Base-by-base conservation (phyloP, 2,329 filamentous ascomycete genomes). In the Fusarium newnesense region DNA sequence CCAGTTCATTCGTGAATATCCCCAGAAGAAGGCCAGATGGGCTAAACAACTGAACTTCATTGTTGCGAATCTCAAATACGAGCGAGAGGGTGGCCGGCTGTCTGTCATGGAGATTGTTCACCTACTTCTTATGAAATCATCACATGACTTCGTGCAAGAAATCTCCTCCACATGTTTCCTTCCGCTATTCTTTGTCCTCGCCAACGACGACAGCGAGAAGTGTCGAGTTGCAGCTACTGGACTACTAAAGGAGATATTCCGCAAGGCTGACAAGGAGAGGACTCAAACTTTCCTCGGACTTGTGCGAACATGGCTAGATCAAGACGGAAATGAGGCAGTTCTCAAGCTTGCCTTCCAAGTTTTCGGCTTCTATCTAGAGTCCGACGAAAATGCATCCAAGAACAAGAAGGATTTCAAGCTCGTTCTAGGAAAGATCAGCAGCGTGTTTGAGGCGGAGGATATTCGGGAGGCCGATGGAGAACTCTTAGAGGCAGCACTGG, bases 81-180 rank as follows among this genome's bases (percentile, higher is more conserved):
- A 96, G 47, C 91, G 97, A 77, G 91, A 95, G 75, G 93, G 96
- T 68, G 96, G 96, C 34, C 90, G 97, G 42, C 87, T 97, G 69
- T 98, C 95, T 2, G 94, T 98, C 34, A 94, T 99, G 90, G 96
- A 99, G 82, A 91, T 96, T 7, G 87, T 98, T 50, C 92, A 97
- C 79, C 87, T 95, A 47, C 86, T 99, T n/a, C 86, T 98, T 28
- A 91, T 90, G 72, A 98, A 98, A 83, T 92, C 95, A 9, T 92
- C 93, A 1, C 90, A 94, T 43, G 93, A 95, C 32, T 90, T 95
- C 50, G 90, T 95, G 12, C 94, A 97, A 80, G 93, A 97, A 74
- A 89, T 97, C 39, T 88, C 94, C 1, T 90, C 90, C 4, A 93
- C 91, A 26, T 94, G 95, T 79, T 99, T 98, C 84, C 87, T 97